Base-by-base conservation (phyloP, 139 green algal genomes). In the Chlamydomonas eustigma region DNA sequence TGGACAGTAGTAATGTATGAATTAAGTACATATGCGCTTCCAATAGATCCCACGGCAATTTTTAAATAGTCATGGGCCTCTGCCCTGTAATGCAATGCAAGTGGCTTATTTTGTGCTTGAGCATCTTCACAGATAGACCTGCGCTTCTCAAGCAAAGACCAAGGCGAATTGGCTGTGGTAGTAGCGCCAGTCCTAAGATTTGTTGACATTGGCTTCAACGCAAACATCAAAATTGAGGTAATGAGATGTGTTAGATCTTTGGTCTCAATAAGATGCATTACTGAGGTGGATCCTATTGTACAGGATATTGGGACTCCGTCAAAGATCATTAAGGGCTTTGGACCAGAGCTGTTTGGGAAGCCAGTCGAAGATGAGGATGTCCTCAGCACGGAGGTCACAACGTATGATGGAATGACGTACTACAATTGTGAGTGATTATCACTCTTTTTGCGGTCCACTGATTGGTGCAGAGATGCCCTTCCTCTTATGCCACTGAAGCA, bases 171-270 rank as follows among this genome's bases (percentile, higher is more conserved):
- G 31, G 65, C 82, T 18, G 85, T 98, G 4, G 88, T 98, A 1
- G 90, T 98, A 3, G 95, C 94, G 0, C 95, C 95, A 0, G 88
- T 98, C 74, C 79, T 96, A 37, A 88, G 95, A 2, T 90, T 88
- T 37, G 71, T 76, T 51, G 85, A 88, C 38, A 36, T 90, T 0
- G 85, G 82, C 8, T 90, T 80, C 71, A 88, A 88, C 36, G 97
- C 97, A 65, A 83, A 74, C 12, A 72, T 81, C 39, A 30, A 50
- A 22, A 71, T 75, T n/a, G 12, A 68, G 52, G 52, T 68, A 28
- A 68, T 25, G 12, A 37, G 12, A 28, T 18, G 12, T 12, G 44
- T 28, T 58, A 18, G 44, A 28, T n/a, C n/a, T n/a, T n/a, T n/a
- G n/a, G n/a, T n/a, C n/a, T n/a, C n/a, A n/a, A n/a, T n/a, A n/a